Conservation (phyloP, 495 filamentous ascomycete genomes). For the Cenococcum geophilum region DNA sequence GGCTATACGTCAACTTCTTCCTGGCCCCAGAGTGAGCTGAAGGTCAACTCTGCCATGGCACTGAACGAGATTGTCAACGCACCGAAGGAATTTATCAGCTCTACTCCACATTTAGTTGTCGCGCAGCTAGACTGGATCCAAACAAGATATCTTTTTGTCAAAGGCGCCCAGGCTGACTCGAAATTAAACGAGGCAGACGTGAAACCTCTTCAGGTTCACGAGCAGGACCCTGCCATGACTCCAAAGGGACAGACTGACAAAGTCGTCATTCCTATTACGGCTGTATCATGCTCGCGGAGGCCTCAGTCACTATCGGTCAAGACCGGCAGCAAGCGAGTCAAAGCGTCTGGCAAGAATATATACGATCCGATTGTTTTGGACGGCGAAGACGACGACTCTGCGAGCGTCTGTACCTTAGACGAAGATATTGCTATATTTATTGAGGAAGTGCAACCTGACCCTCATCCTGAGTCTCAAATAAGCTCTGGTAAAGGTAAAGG, state of each 20-base stretch:
- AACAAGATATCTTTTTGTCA: slow-evolving; percentile 78
- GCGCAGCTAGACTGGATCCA: slow-evolving; percentile 81
- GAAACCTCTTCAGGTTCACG: slow-evolving; percentile 39
- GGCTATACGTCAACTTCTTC: neutral
- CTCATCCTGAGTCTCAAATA: slow-evolving; percentile 15
- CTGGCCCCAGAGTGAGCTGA: slow-evolving; percentile 66
- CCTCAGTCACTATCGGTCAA: slow-evolving; percentile 17
- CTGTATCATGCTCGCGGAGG: slow-evolving; percentile 41
- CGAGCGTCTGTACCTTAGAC: slow-evolving; percentile 48
- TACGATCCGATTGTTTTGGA: slow-evolving; percentile 28
- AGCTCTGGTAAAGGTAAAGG: slow-evolving; percentile 25
- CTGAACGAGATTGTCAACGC: slow-evolving; percentile 86
- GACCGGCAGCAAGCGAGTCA: slow-evolving; percentile 31
- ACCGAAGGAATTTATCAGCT: slow-evolving; percentile 53
- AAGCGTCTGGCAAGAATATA: slow-evolving; percentile 26
- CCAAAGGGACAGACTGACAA: slow-evolving; percentile 39
- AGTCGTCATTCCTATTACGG: slow-evolving; percentile 49
- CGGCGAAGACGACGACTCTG: slow-evolving; percentile 31
- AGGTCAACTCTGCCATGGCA: slow-evolving; percentile 56
- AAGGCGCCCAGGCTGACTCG: slow-evolving; percentile 17
- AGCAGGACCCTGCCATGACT: slow-evolving; percentile 50
- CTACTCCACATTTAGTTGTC: slow-evolving; percentile 63
- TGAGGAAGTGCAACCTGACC: slow-evolving; percentile 16
- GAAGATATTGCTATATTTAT: slow-evolving; percentile 50
- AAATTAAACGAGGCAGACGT: slow-evolving; percentile 19